Percentiles rank a stretch among this genome's conserved stretches.
These are phyloP conservation scores for Beauveria australis DNA, from an alignment of 2,329 filamentous ascomycete species.

Conservation along the genomic window DNA sequence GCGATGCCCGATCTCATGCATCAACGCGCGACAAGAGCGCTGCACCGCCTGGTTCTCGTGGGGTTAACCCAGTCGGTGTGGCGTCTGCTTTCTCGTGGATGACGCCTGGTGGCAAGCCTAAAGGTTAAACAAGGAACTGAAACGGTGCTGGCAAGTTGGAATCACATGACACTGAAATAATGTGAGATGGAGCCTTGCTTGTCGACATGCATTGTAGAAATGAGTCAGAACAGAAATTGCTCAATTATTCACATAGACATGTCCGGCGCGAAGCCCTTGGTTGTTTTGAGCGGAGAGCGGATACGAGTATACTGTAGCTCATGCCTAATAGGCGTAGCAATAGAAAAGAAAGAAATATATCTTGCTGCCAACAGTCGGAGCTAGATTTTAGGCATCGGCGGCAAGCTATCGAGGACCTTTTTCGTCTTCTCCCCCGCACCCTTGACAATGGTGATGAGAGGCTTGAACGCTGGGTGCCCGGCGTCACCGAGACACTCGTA, in stretches of 20 bases:
- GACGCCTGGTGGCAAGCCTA: conserved; percentile 43
- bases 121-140: conserved; percentile 23
- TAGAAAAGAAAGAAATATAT: background rate
- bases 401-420: conserved; percentile 56
- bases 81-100: conserved; percentile 93
- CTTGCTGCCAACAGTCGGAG: background rate
- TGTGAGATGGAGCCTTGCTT: background rate
- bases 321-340: background rate
- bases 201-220: background rate
- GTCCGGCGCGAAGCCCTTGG: background rate
- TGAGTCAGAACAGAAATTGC: background rate
- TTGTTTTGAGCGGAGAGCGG: background rate
- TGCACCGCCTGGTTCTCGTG: conserved; percentile 41
- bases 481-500: conserved; percentile 89
- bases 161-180: background rate
- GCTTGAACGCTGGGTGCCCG: conserved; percentile 60
- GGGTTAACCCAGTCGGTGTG: conserved; percentile 79
- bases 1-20: conserved; percentile 23
- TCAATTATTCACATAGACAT: background rate
- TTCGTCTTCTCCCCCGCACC: conserved; percentile 64
- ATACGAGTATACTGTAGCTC: background rate
- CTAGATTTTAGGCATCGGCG: conserved; percentile 47
- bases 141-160: background rate
- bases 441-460: conserved; percentile 69
- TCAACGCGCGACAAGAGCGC: conserved; percentile 27